These are phyloP conservation scores for Canavalia gladiata DNA, from an alignment of 306 rosid species.

Conservation along the genomic window DNA sequence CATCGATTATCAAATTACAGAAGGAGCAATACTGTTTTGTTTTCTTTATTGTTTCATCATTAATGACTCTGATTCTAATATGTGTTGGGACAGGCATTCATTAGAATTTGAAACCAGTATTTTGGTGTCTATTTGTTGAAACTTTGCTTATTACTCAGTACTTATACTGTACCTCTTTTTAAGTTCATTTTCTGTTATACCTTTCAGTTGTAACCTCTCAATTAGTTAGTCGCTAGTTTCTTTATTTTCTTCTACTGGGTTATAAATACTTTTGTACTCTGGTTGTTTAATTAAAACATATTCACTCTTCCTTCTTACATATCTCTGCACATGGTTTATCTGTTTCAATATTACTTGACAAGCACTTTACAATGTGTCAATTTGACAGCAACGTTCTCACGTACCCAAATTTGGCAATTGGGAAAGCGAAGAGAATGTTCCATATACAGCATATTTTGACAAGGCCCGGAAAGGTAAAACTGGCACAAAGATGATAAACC, in stretches of 20 bases:
- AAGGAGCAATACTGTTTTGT: background rate
- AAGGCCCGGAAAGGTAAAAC: slow-evolving; percentile 87
- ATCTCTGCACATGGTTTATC: no score
- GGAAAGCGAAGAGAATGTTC: slow-evolving; percentile 87
- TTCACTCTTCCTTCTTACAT: no score
- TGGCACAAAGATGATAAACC: slow-evolving; percentile 78
- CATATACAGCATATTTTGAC: slow-evolving; percentile 90
- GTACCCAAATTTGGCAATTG: slow-evolving; percentile 95
- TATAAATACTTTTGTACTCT: no score
- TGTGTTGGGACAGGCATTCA: slow-evolving; percentile 1
- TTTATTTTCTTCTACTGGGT: no score
- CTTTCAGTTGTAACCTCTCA: no score
- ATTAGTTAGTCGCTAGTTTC: no score
- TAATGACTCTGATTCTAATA: slow-evolving; percentile 30
- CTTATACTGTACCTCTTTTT: no score
- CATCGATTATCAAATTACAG: background rate
- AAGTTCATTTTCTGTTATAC: no score
- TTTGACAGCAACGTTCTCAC: slow-evolving; percentile 80
- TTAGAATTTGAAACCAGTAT: slow-evolving; percentile 30
- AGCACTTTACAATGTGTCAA: slow-evolving; percentile 46
- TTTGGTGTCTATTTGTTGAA: slow-evolving; percentile 36
- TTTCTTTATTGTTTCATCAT: background rate
- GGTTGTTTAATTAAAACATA: no score
- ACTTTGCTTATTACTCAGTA: background rate
- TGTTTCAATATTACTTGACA: slow-evolving; percentile 27